Conservation (phyloP, 78 protist species). For the Pigoraptor vietnamica region DNA sequence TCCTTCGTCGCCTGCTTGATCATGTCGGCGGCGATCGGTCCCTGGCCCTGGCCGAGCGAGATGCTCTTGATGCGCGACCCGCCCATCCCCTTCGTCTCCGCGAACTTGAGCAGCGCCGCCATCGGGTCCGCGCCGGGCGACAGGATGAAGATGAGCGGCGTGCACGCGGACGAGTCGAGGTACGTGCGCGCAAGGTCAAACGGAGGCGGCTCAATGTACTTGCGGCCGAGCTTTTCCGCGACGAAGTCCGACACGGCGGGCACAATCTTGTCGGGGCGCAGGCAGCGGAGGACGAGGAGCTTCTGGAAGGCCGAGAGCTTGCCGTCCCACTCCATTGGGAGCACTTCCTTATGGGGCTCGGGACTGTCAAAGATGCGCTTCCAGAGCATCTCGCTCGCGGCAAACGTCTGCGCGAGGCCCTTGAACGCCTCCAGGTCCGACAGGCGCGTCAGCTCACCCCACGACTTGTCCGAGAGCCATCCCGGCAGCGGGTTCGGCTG, state of each 20-base stretch:
- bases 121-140: slow-evolving; percentile 83
- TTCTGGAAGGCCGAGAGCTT: slow-evolving; percentile 19
- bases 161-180: slow-evolving; percentile 38
- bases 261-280: slow-evolving; percentile 73
- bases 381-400: slow-evolving; percentile 3
- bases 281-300: slow-evolving; percentile 54
- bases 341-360: not conserved
- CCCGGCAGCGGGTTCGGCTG: slow-evolving; percentile 39
- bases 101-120: slow-evolving; percentile 20
- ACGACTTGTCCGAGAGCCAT: slow-evolving; percentile 48
- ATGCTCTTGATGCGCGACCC: not conserved
- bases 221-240: slow-evolving; percentile 36
- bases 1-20: slow-evolving; percentile 26
- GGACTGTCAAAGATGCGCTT: slow-evolving; percentile 21
- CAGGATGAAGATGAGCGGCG: slow-evolving; percentile 82
- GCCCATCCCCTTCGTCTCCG: not conserved
- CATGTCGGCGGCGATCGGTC: slow-evolving; percentile 24
- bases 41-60: slow-evolving; percentile 60
- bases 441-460: not conserved
- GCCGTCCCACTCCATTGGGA: not conserved
- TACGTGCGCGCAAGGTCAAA: slow-evolving; percentile 59
- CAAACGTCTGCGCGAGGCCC: not conserved
- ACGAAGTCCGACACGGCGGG: slow-evolving; percentile 1
- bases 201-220: slow-evolving; percentile 77
- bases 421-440: not conserved